Evolutionary conservation across 208 protist species (phyloP).

Genomic region (Jaenimonas drosophilae): DNA sequence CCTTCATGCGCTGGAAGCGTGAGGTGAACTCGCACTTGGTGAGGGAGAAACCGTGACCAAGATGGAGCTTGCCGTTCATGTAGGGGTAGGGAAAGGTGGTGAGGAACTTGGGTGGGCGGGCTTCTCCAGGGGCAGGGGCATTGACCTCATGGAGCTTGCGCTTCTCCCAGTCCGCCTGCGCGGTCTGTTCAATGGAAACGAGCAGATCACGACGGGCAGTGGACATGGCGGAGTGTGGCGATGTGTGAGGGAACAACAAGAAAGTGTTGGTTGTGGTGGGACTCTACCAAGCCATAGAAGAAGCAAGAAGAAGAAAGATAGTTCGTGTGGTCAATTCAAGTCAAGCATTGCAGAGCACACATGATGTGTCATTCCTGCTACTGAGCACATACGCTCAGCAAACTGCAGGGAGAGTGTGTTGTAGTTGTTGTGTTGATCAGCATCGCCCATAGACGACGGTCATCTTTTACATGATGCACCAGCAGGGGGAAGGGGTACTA

Average conservation of each 20-base stretch:
- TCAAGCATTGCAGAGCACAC: too few species aligned
- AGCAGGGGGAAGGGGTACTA: too few species aligned
- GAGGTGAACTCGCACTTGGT: constrained; percentile 99
- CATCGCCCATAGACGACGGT: too few species aligned
- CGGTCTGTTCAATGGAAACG: constrained; percentile 51
- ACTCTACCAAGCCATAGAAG: too few species aligned
- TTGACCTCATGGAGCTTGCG: constrained; percentile 59
- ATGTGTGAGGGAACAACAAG: constrained; percentile 6
- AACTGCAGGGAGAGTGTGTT: too few species aligned
- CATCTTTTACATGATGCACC: too few species aligned
- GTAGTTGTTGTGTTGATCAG: too few species aligned
- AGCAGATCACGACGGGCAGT: constrained; percentile 69
- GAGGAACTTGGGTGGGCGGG: constrained; percentile 91
- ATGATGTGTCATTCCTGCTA: too few species aligned
- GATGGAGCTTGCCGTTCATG: constrained; percentile 99
- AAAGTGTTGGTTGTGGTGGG: background rate
- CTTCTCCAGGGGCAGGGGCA: constrained; percentile 37
- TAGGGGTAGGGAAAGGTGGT: constrained; percentile 99
- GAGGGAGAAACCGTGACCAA: constrained; percentile 99
- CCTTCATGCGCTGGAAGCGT: constrained; percentile 96
- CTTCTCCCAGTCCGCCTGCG: constrained; percentile 48
- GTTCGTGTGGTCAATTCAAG: too few species aligned
- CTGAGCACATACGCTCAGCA: too few species aligned
- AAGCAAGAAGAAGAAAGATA: too few species aligned
- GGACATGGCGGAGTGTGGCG: constrained; percentile 27